Evolutionary conservation across 768 basidiomycete species (phyloP), one percentile per base, ranked within the genome.

Genomic region (Suillus luteus): DNA sequence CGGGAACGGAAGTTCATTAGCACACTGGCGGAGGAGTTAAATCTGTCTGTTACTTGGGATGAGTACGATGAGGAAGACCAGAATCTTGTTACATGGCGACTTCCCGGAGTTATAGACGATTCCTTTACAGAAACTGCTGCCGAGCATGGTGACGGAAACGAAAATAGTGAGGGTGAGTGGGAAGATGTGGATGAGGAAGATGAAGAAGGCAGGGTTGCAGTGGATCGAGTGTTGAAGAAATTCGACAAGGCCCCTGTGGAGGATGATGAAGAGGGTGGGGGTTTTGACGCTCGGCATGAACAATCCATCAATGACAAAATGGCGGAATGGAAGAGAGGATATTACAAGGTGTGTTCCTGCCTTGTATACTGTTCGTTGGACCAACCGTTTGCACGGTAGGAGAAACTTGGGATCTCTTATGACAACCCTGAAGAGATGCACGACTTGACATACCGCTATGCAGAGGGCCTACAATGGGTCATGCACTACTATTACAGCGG

Each of bases 401-500:
- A 86, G 41, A 99, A 99, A 77, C 78, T 99, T 59, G 88, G 90
- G 65, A 88, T 98, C 64, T 87, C 87, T 10, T 92, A 85, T 65
- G 84, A 91, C 65, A 76, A 90, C 68, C 82, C 86, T 6, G 80
- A 89, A 66, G 81, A 85, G 59, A 86, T 95, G 82, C 80, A 83
- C 31, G 81, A 87, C 55, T 79, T 99, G 61, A 82, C 86, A 14
- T 95, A 83, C 71, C 85, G 86, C 63, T 99, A 97, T 74, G 85
- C 93, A 19, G 93, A 99, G 73, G 97, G 97, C 1, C 77, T 99
- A 65, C 97, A 99, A 72, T 99, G 96, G 97, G 95, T 99, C 38
- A 92, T 99, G 91, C 92, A 95, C 72, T 99, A 99, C 76, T 99
- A 99, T 75, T 99, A 98, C 75, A 87, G 91, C 66, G 97, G 97